These are phyloP conservation scores for Pisolithus thermaeus DNA, from an alignment of 1,284 basidiomycete species.

Conservation along the genomic window DNA sequence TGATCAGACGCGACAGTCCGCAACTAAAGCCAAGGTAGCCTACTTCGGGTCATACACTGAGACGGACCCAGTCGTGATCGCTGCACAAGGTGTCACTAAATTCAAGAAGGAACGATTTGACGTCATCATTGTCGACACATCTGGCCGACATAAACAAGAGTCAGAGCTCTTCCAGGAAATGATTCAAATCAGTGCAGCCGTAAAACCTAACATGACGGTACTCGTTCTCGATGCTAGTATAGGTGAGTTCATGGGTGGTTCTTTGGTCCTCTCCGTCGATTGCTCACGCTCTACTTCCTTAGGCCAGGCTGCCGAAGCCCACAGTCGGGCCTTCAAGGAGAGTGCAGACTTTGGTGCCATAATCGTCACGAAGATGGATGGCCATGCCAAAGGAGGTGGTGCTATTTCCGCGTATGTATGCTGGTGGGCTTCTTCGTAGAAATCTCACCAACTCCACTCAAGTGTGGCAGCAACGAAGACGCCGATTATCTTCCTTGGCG, in stretches of 20 bases:
- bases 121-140: constrained; percentile 98
- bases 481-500: constrained; percentile 98
- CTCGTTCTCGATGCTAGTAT: constrained; percentile 87
- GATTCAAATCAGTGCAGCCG: constrained; percentile 92
- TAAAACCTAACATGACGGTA: constrained; percentile 92
- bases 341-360: constrained; percentile 97
- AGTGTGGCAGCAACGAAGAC: constrained; percentile 98
- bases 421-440: neutral
- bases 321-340: constrained; percentile 96
- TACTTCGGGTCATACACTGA: constrained; percentile 99
- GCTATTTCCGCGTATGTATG: constrained; percentile 92
- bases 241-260: constrained; percentile 37
- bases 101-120: constrained; percentile 99
- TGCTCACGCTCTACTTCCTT: constrained; percentile 12
- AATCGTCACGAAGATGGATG: constrained; percentile 99
- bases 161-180: constrained; percentile 97
- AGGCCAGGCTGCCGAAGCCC: constrained; percentile 97
- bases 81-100: constrained; percentile 90
- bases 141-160: constrained; percentile 96
- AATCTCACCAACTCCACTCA: constrained; percentile 15
- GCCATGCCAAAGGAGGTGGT: constrained; percentile 98
- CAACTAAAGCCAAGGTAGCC: constrained; percentile 97
- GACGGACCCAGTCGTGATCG: constrained; percentile 95
- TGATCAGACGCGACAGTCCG: constrained; percentile 93
- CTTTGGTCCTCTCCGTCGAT: neutral